These are phyloP conservation scores for Gracilaria domingensis DNA, from an alignment of 23 red algal genomes.

Conservation along the genomic window DNA sequence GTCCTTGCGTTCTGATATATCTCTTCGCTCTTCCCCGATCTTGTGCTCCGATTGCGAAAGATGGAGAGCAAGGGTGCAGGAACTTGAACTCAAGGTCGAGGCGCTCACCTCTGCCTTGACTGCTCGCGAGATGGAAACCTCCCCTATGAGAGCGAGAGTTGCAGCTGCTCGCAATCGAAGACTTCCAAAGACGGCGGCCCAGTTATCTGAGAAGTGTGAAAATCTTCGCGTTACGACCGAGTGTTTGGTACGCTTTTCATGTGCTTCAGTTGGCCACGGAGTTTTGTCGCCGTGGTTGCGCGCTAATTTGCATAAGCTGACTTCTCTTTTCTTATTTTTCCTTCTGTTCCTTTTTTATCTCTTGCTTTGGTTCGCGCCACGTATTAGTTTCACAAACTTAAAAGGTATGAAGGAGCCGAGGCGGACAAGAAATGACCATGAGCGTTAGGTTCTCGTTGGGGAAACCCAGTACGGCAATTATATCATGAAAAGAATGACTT, in stretches of 20 bases:
- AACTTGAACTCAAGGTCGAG: conserved; percentile 52
- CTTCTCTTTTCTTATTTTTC: not conserved
- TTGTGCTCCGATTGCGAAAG: conserved; percentile 35
- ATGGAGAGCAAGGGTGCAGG: conserved; percentile 47
- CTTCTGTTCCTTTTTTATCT: not conserved
- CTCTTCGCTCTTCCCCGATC: not conserved
- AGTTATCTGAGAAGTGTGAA: conserved; percentile 47
- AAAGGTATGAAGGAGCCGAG: conserved; percentile 45
- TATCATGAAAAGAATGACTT: conserved; percentile 49
- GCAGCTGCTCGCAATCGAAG: not conserved
- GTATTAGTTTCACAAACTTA: conserved; percentile 46
- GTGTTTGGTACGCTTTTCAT: conserved; percentile 53
- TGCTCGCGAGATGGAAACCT: conserved; percentile 35
- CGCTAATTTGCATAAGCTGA: not conserved
- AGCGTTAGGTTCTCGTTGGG: not conserved
- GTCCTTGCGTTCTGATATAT: conserved; percentile 8
- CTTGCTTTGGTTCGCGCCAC: not conserved
- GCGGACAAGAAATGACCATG: not conserved
- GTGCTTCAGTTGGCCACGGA: no score
- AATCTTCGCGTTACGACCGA: conserved; percentile 47
- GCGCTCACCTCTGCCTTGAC: conserved; percentile 29
- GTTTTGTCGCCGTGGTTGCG: no score
- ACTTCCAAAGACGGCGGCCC: conserved; percentile 23
- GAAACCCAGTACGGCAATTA: not conserved
- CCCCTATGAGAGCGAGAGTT: conserved; percentile 22